Evolutionary conservation across 2,329 filamentous ascomycete species (phyloP).

Genomic region (Zasmidium angulare): DNA sequence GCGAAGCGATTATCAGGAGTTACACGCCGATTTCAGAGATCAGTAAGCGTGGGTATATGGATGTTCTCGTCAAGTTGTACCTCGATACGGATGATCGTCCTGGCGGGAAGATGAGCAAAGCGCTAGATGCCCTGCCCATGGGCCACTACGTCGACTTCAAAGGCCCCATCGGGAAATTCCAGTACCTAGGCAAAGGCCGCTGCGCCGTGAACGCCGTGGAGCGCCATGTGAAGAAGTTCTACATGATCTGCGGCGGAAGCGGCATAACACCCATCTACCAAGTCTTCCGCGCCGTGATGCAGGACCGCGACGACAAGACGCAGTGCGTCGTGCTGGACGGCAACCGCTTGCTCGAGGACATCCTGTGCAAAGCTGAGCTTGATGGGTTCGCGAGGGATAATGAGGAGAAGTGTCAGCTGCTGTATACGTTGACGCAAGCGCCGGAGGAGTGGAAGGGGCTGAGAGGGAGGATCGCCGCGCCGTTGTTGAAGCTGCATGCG

Average conservation of each 20-base stretch:
- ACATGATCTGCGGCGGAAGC: conserved; percentile 87
- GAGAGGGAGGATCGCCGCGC: conserved; percentile 64
- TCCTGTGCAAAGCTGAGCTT: conserved; percentile 74
- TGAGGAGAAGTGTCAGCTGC: conserved; percentile 58
- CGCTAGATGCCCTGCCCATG: conserved; percentile 69
- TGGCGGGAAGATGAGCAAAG: conserved; percentile 80
- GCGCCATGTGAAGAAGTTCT: conserved; percentile 63
- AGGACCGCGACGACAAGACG: conserved; percentile 63
- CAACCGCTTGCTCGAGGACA: conserved; percentile 75
- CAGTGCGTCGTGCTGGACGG: conserved; percentile 73
- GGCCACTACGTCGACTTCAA: conserved; percentile 80
- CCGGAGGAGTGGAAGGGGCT: conserved; percentile 65
- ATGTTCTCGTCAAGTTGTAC: conserved; percentile 84
- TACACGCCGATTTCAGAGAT: conserved; percentile 81
- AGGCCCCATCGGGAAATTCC: conserved; percentile 82
- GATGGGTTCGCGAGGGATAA: conserved; percentile 61
- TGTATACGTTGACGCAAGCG: conserved; percentile 69
- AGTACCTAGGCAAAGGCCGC: conserved; percentile 68
- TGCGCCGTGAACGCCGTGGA: conserved; percentile 60
- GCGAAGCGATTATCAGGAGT: conserved; percentile 74
- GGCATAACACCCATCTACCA: conserved; percentile 92
- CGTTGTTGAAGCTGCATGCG: conserved; percentile 61
- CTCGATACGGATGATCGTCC: conserved; percentile 53
- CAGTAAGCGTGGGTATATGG: conserved; percentile 61
- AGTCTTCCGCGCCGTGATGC: conserved; percentile 72